Percentiles rank a stretch among this genome's conserved stretches.
Conservation (phyloP, 768 basidiomycete species). For the Tubosaeta sp. region DNA sequence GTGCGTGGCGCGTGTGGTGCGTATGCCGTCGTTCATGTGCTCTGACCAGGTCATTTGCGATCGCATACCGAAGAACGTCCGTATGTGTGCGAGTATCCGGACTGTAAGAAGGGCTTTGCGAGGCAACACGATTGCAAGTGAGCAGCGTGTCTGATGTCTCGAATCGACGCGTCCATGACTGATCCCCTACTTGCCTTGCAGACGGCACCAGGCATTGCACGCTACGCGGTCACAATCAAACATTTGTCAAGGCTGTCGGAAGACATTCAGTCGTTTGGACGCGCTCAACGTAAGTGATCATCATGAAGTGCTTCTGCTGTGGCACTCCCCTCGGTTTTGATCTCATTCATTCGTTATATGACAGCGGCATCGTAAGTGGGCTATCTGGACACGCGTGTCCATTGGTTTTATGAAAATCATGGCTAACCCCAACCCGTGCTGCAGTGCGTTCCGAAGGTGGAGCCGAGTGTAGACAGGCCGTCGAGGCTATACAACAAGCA, state of each 20-base stretch:
- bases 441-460: constrained; percentile 83
- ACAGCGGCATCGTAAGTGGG: constrained; percentile 71
- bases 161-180: constrained; percentile 2
- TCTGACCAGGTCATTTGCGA: constrained; percentile 71
- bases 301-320: constrained; percentile 27
- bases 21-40: constrained; percentile 5
- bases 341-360: constrained; percentile 26
- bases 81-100: constrained; percentile 90
- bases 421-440: constrained; percentile 21
- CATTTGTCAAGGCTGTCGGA: constrained; percentile 87
- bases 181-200: constrained; percentile 24
- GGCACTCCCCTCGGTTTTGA: constrained; percentile 17
- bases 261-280: constrained; percentile 91
- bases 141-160: constrained; percentile 28
- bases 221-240: constrained; percentile 79
- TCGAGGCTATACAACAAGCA: constrained; percentile 37
- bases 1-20: constrained; percentile 35
- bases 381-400: constrained; percentile 20
- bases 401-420: constrained; percentile 20
- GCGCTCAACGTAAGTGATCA: constrained; percentile 80
- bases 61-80: constrained; percentile 96
- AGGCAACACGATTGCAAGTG: constrained; percentile 97
- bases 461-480: constrained; percentile 60
- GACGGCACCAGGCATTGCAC: constrained; percentile 89
- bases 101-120: constrained; percentile 93